Evolutionary conservation across 2,329 filamentous ascomycete species (phyloP).

Genomic region (Harringtonia lauricola): DNA sequence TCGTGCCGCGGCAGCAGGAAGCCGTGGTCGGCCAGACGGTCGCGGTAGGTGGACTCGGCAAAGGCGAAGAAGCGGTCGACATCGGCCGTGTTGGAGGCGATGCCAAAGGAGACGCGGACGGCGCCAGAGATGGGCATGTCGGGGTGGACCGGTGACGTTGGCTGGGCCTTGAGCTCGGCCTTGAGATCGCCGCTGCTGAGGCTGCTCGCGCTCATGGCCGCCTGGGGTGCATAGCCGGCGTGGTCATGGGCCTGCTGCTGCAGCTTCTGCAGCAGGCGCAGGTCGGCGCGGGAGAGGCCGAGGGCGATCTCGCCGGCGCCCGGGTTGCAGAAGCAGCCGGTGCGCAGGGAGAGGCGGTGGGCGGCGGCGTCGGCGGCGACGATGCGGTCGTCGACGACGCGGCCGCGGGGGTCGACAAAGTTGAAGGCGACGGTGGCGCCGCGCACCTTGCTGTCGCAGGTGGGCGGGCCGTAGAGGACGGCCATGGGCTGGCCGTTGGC

Average conservation of each 20-base stretch:
- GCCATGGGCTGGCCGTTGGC: conserved; percentile 21
- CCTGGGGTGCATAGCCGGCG: too few species aligned
- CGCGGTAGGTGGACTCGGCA: conserved; percentile 19
- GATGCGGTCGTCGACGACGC: conserved; percentile 24
- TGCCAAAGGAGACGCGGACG: conserved; percentile 26
- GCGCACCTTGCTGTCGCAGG: conserved; percentile 13
- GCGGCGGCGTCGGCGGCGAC: conserved; percentile 22
- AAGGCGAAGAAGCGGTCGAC: conserved; percentile 25
- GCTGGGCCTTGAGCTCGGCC: neutral
- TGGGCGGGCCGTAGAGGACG: conserved; percentile 22
- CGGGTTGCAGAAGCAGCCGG: conserved; percentile 32
- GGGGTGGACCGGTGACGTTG: neutral
- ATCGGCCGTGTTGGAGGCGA: conserved; percentile 23
- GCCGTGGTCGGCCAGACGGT: conserved; percentile 14
- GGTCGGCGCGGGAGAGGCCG: conserved; percentile 13
- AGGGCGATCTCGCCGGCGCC: conserved; percentile 25
- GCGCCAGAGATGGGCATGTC: conserved; percentile 17
- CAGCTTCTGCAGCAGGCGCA: conserved; percentile 9
- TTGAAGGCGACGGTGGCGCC: conserved; percentile 29
- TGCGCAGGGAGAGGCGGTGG: conserved; percentile 25
- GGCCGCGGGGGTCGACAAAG: conserved; percentile 21
- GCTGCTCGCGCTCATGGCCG: too few species aligned
- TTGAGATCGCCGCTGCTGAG: too few species aligned
- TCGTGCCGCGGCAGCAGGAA: conserved; percentile 6
- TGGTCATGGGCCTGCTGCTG: too few species aligned